Base-by-base conservation (phyloP, 2,329 filamentous ascomycete species). In the Trichoderma atrobrunneum region DNA sequence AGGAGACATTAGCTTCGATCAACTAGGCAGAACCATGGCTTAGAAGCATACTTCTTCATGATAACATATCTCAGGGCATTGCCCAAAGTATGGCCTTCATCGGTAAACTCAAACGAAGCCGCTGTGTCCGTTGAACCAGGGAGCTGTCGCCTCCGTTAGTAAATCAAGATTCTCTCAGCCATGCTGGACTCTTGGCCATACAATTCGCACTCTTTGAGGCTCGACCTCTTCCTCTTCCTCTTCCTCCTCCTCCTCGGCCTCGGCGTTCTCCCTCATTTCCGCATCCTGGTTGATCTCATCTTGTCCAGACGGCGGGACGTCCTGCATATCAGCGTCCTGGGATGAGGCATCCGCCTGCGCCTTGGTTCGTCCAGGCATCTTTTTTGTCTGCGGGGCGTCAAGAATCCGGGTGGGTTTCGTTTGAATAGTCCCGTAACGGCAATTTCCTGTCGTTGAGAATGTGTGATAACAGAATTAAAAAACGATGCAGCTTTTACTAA, bases 21-120 rank as follows among this genome's bases (percentile, higher is more conserved):
- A 66, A 21, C 24, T 21, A 21, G 21, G 3, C 8, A n/a, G 2
- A 3, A 3, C 4, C 6, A 7, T 18, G 21, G 30, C 10, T 51
- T 6, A 36, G 4, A n/a, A 62, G 10, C 24, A 75, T 85, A 98
- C 95, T 99, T 99, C 84, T 98, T 98, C 93, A 97, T 98, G 78
- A 99, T 97, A 74, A 98, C 92, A 80, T 95, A 98, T 78, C 96
- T 89, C 77, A 99, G 84, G 11, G 95, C 94, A 82, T 99, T 99
- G 32, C 96, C 96, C 67, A 99, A 86, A 0, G 96, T 99, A 82
- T 99, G 96, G 57, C 97, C 94, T 84, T 99, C 96, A 60, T 93
- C 91, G 73, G 93, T 90, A 78, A 99, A 97, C 80, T 98, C 93
- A 80, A 98, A 99, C 18, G 94, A 97, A 34, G 96, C 96, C 5